These are phyloP conservation scores for Phytophthora cryptogea DNA, from an alignment of 352 stramenopile genomes.

Conservation along the genomic window DNA sequence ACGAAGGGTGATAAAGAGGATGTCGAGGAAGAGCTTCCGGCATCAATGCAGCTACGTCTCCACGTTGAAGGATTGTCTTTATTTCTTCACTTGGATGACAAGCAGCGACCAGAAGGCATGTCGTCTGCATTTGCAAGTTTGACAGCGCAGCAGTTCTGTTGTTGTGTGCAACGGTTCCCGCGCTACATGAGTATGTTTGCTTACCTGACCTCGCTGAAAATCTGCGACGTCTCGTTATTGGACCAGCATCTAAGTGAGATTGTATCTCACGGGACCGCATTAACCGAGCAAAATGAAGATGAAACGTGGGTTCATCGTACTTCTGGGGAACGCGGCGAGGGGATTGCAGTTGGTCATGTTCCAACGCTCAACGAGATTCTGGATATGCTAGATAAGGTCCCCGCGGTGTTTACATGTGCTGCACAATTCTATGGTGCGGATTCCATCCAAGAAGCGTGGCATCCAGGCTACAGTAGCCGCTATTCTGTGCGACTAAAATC, in stretches of 20 bases:
- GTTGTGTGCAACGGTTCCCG: conserved; percentile 70
- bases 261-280: conserved; percentile 48
- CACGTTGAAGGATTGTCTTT: conserved; percentile 71
- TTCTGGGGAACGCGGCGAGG: conserved; percentile 17
- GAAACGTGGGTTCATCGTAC: conserved; percentile 20
- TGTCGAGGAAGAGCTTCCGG: conserved; percentile 37
- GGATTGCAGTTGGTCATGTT: conserved; percentile 46
- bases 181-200: conserved; percentile 73
- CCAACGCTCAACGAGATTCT: conserved; percentile 67
- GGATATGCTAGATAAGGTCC: conserved; percentile 50
- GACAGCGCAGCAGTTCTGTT: conserved; percentile 72
- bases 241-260: conserved; percentile 74
- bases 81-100: conserved; percentile 62
- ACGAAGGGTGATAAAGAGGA: conserved; percentile 26
- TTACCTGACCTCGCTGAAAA: conserved; percentile 75
- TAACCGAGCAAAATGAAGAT: conserved; percentile 25
- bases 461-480: conserved; percentile 78
- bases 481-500: conserved; percentile 78
- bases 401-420: conserved; percentile 79
- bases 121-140: conserved; percentile 64
- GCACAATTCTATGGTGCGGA: conserved; percentile 78
- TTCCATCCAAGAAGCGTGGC: conserved; percentile 79
- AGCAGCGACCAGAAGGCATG: conserved; percentile 32
- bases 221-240: conserved; percentile 63
- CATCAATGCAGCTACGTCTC: conserved; percentile 75